Evolutionary conservation across 495 filamentous ascomycete species (phyloP), one percentile per base, ranked within the genome.

Genomic region (Xylaria intraflava): DNA sequence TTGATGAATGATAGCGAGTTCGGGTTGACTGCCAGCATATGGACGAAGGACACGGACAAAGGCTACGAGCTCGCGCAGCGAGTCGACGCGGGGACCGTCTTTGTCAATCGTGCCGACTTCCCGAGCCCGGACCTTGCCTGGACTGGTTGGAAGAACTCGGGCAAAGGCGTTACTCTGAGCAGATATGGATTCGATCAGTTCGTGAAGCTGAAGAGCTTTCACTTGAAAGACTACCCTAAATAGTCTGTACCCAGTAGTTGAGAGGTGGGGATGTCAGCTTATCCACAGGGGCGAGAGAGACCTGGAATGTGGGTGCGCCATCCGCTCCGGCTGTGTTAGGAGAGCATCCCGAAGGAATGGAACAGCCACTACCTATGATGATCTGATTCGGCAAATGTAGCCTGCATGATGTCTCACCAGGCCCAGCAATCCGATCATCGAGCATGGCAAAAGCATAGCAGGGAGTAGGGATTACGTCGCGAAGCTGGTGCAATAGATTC

Each of bases 81-180:
- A 26, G 82, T 98, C 30, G 92, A 96, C 57, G 93, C 93, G 16
- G 93, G 93, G 9, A 98, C 93, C 2, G 91, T 96, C 14, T 98
- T 95, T 69, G 87, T 98, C 60, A 98, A 98, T 63, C 83, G 93
- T 54, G 88, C 86, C 60, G 93, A 98, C 66, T 98, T 84, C 65
- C 93, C 93, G 2, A 87, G 83, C 69, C 65, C 94, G 86, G 93
- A 98, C 69, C 86, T 98, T 44, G 93, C 93, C 11, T 98, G 93
- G 93, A 90, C 89, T 1, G 93, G 93, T 5, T 96, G 91, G 92
- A 98, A 98, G 75, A 86, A 91, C 60, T 95, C 89, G 22, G 93
- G 93, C 39, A 86, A 89, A 65, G 93, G 93, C 24, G 84, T 85
- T 47, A 96, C 91, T 0, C 69, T 98, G 65, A 93, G 90, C 66